Evolutionary conservation across 2,329 filamentous ascomycete species (phyloP), one percentile per base, ranked within the genome.

Genomic region (Hawksworthiomyces lignivorus): DNA sequence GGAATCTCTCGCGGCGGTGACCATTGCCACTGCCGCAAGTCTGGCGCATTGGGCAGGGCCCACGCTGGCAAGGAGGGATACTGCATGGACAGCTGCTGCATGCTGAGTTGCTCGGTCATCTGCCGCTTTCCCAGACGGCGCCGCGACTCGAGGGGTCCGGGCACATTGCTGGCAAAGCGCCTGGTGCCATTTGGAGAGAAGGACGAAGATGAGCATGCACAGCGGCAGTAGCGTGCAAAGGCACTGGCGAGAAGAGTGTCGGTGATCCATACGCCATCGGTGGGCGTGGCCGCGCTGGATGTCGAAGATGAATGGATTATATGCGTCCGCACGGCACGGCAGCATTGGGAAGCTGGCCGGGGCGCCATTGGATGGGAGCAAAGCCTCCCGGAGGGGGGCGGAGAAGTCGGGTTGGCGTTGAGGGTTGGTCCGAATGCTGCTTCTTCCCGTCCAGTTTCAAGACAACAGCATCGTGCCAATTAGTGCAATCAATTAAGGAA

Each of bases 221-320:
- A 26, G 22, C 46, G 51, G 36, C 64, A 64, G 52, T 65, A 72
- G 15, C 65, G 62, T 35, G 68, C 64, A 50, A 78, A 74, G 3
- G 70, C 69, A 39, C 62, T 58, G 19, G 62, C 58, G 12, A 83
- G 65, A 19, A 73, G 50, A 34, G 73, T 65, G 51, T 84, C 79
- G 22, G 72, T 69, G 48, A 82, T 68, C 75, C 78, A 82, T 50
- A 80, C 54, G 32, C 64, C 60, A 39, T 73, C 69, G 10, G 30
- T n/a, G 10, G 59, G 64, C 68, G 62, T 67, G 64, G 55, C 63
- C 14, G 11, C 6, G 12, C 22, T 27, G 17, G n/a, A n/a, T 33
- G 32, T 17, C 11, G 27, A 19, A 20, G 39, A n/a, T 20, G 34
- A 26, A 18, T 15, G 17, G 28, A 11, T n/a, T 28, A 22, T 24